These are phyloP conservation scores for Pseudocercospora crystallina DNA, from an alignment of 2,329 filamentous ascomycete genomes.

Conservation along the genomic window DNA sequence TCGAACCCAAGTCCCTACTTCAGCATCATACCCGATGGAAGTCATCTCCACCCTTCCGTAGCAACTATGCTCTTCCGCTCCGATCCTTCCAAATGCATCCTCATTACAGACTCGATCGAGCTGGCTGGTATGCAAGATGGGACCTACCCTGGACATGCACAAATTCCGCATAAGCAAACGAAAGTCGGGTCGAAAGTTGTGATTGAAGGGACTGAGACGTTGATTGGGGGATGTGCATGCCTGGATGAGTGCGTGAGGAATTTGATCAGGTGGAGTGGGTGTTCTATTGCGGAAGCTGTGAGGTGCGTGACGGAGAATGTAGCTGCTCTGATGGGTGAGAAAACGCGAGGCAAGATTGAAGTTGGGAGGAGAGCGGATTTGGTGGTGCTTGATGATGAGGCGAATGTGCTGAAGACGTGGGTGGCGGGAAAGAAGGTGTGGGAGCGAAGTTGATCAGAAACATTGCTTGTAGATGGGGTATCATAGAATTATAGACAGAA, in stretches of 20 bases:
- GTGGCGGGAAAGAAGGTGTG: constrained; percentile 50
- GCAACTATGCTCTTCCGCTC: constrained; percentile 67
- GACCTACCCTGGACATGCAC: constrained; percentile 50
- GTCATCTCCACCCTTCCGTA: constrained; percentile 54
- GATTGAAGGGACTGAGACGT: constrained; percentile 54
- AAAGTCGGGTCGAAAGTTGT: constrained; percentile 52
- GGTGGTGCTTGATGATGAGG: constrained; percentile 48
- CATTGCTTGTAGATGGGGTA: no score
- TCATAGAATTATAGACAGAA: no score
- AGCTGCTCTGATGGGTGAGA: constrained; percentile 50
- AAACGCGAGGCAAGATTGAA: constrained; percentile 45
- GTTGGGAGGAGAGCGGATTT: constrained; percentile 51
- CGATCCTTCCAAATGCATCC: constrained; percentile 79
- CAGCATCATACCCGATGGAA: constrained; percentile 54
- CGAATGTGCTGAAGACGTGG: constrained; percentile 52
- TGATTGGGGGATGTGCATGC: constrained; percentile 55
- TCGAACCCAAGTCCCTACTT: constrained; percentile 44
- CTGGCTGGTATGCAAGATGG: constrained; percentile 54
- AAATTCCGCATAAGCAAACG: constrained; percentile 51
- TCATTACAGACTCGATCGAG: constrained; percentile 57
- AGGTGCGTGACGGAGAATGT: constrained; percentile 53
- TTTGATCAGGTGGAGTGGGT: constrained; percentile 48
- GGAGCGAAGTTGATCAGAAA: constrained; percentile 27
- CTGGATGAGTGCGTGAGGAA: constrained; percentile 54
- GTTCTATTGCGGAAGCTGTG: constrained; percentile 50